Evolutionary conservation across 805 yeast genomes (phyloP).

Genomic region (Candida taoyuanica): DNA sequence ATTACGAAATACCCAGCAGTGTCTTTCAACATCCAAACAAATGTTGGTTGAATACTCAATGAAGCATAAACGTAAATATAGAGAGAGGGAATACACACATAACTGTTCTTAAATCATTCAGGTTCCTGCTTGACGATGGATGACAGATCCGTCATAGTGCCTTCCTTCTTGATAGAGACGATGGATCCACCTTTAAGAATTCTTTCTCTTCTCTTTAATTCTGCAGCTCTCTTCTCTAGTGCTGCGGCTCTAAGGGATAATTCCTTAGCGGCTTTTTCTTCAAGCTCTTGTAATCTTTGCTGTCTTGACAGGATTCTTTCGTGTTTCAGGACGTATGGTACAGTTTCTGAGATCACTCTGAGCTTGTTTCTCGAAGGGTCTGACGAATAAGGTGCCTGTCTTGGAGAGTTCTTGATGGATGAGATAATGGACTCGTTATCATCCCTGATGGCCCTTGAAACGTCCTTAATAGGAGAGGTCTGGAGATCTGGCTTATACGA

Average conservation of each 20-base stretch:
- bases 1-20: conserved; percentile 58
- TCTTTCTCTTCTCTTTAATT: conserved; percentile 60
- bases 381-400: conserved; percentile 25
- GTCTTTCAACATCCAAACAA: conserved; percentile 67
- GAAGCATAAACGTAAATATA: background rate
- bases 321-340: conserved; percentile 78
- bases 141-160: conserved; percentile 51
- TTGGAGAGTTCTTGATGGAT: conserved; percentile 33
- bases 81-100: background rate
- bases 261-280: conserved; percentile 71
- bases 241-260: conserved; percentile 70
- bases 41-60: conserved; percentile 6
- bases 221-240: conserved; percentile 65
- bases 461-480: conserved; percentile 35
- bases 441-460: conserved; percentile 31
- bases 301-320: conserved; percentile 72
- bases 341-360: conserved; percentile 76
- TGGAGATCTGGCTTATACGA: conserved; percentile 20
- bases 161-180: conserved; percentile 41
- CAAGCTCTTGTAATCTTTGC: conserved; percentile 73
- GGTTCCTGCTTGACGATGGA: conserved; percentile 31
- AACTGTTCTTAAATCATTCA: too few relatives aligned
- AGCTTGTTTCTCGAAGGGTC: conserved; percentile 54
- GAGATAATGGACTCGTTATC: conserved; percentile 36
- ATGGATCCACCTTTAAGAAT: conserved; percentile 33